Evolutionary conservation across 2,329 filamentous ascomycete species (phyloP).

Genomic region (Periglandula ipomoeae): DNA sequence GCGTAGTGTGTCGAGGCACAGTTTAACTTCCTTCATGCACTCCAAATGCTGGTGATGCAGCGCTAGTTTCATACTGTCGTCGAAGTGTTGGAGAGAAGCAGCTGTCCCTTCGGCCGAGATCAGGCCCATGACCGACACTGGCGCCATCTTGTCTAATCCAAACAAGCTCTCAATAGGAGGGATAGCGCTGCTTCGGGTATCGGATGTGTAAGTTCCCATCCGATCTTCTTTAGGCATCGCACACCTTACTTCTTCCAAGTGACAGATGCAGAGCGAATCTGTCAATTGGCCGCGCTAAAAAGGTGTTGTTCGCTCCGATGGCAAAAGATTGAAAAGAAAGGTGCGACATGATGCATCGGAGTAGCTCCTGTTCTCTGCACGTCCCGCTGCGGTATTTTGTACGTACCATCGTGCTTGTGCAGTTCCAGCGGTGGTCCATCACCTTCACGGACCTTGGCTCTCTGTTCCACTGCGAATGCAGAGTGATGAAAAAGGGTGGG

Average conservation of each 20-base stretch:
- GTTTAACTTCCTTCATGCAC: background rate
- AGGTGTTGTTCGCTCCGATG: background rate
- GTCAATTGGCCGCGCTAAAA: background rate
- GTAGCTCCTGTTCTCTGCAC: no score
- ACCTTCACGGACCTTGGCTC: background rate
- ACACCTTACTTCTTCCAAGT: background rate
- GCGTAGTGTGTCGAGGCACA: no score
- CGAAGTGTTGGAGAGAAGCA: background rate
- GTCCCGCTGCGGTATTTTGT: background rate
- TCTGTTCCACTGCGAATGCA: background rate
- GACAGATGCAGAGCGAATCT: background rate
- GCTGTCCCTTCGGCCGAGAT: background rate
- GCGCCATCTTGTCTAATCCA: background rate
- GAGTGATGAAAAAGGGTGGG: background rate
- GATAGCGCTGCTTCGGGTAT: background rate
- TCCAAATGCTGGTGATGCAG: background rate
- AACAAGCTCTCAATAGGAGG: background rate
- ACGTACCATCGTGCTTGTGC: background rate
- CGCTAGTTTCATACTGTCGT: no score
- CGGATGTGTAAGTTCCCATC: background rate
- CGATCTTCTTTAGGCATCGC: background rate
- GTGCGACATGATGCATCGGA: no score
- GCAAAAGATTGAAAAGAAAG: no score
- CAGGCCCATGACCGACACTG: background rate
- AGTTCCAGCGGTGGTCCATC: background rate